Conservation (phyloP, 371 early-diverging fungal species). For the Mortierella sp. region DNA sequence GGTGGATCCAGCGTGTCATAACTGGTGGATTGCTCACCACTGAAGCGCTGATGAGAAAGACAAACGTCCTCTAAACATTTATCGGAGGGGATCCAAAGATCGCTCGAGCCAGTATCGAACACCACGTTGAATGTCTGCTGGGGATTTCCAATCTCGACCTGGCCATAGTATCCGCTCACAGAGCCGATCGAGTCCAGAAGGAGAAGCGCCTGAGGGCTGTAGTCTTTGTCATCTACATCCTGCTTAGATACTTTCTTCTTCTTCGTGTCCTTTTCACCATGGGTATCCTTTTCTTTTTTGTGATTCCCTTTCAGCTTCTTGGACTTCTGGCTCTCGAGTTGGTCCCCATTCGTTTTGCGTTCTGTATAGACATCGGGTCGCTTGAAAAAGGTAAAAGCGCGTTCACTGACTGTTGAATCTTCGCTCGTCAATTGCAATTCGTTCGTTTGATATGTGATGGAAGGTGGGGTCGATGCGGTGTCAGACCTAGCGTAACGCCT, state of each 20-base stretch:
- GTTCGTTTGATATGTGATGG: background rate
- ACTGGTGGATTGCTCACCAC: conserved; percentile 55
- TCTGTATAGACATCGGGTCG: conserved; percentile 27
- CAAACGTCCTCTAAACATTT: conserved; percentile 60
- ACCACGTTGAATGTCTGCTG: conserved; percentile 67
- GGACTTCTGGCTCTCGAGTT: background rate
- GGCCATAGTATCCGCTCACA: conserved; percentile 62
- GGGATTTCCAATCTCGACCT: conserved; percentile 68
- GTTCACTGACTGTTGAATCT: conserved; percentile 15
- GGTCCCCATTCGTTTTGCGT: conserved; percentile 8
- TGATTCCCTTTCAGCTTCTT: background rate
- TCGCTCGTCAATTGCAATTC: conserved; percentile 10
- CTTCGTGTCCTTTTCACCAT: background rate
- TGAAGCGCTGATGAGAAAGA: conserved; percentile 57
- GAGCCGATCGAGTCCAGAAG: conserved; percentile 34
- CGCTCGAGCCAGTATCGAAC: conserved; percentile 77
- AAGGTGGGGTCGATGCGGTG: background rate
- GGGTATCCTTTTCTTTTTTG: background rate
- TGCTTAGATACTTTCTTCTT: background rate
- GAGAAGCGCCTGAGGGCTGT: conserved; percentile 34
- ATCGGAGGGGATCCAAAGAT: conserved; percentile 69
- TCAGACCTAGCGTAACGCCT: conserved; percentile 33
- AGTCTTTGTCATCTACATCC: background rate
- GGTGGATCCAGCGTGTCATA: conserved; percentile 50
- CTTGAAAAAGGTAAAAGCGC: conserved; percentile 24